Base-by-base conservation (phyloP, 2,329 filamentous ascomycete species). In the Podosphaera fusca region DNA sequence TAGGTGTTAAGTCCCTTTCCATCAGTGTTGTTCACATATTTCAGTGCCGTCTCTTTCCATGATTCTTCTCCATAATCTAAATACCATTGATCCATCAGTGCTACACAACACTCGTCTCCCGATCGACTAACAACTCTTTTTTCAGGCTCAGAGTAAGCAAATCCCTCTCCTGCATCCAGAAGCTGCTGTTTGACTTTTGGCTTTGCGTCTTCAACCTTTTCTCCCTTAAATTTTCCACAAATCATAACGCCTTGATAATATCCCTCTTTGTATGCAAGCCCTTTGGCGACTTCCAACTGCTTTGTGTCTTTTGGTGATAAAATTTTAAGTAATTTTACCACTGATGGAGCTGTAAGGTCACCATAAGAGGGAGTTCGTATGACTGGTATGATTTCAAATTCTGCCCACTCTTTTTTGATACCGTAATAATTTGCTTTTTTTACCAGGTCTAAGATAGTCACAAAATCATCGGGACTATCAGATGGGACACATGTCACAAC, bases 351-450 rank as follows among this genome's bases (percentile, higher is more conserved):
- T 54, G 85, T 85, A 59, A 94, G 75, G 64, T 95, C 83, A 56
- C 87, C 88, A 65, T 90, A 95, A 1, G 80, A 81, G 0, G 90
- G 89, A 0, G 92, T 96, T 58, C 87, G 77, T 61, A 95, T 94
- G 64, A 98, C 84, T 56, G 92, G 87, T 60, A 87, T 68, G 57
- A 95, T 90, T 61, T 95, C 87, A 57, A 90, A 74, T 67, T 94
- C 85, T 2, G 85, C 88, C 92, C 92, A 98, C 69, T 95, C 88
- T 72, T 94, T 92, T 73, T 95, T 78, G 68, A 98, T 96, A 55
- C 85, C 84, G 70, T 98, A 95, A 74, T 87, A 96, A 6, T 94
- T 90, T 0, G 90, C 79, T 75, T 98, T 98, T 77, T 96, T 96
- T 45, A 81, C 80, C 59, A 98, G 77, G 61, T 98, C 92, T 51